phyloP scores from a whole-genome alignment of 768 basidiomycete species.

The Hydnomerulius pinastri region DNA sequence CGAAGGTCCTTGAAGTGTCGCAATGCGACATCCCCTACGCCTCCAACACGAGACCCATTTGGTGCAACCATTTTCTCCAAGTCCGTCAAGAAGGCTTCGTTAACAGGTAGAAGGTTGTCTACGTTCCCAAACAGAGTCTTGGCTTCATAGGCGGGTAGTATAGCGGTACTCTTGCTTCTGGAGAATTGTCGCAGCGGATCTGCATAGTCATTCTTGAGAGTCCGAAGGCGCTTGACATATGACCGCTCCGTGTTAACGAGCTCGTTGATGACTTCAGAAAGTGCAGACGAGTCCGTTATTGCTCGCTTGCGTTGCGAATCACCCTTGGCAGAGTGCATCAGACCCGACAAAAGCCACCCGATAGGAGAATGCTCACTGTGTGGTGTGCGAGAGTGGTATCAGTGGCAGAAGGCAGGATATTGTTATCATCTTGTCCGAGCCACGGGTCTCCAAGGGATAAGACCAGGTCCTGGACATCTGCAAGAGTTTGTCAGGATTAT shows the following conservation, averaged over 20 bases:
- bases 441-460: slow-evolving; percentile 74
- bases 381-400: slow-evolving; percentile 38
- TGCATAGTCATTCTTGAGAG: slow-evolving; percentile 86
- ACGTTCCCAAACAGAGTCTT: slow-evolving; percentile 94
- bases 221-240: slow-evolving; percentile 81
- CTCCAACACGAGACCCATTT: slow-evolving; percentile 58
- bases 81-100: slow-evolving; percentile 82
- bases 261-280: slow-evolving; percentile 80
- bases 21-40: slow-evolving; percentile 83
- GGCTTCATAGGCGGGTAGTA: slow-evolving; percentile 89
- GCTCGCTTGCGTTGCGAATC: slow-evolving; percentile 51
- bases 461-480: slow-evolving; percentile 80
- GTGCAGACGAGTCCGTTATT: slow-evolving; percentile 61
- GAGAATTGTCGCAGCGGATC: slow-evolving; percentile 89
- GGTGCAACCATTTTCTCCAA: slow-evolving; percentile 76
- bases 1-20: slow-evolving; percentile 81
- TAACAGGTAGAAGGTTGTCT: slow-evolving; percentile 85
- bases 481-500: slow-evolving; percentile 11
- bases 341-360: slow-evolving; percentile 2
- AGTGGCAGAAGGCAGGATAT: slow-evolving; percentile 46
- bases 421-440: slow-evolving; percentile 49
- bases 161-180: slow-evolving; percentile 78
- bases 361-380: slow-evolving; percentile 41
- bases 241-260: slow-evolving; percentile 87
- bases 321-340: slow-evolving; percentile 23